A percentile compares a stretch with the other conserved stretches of the same genome.
phyloP scores from a whole-genome alignment of 2,329 filamentous ascomycete species.

The Alternaria incomplexa region DNA sequence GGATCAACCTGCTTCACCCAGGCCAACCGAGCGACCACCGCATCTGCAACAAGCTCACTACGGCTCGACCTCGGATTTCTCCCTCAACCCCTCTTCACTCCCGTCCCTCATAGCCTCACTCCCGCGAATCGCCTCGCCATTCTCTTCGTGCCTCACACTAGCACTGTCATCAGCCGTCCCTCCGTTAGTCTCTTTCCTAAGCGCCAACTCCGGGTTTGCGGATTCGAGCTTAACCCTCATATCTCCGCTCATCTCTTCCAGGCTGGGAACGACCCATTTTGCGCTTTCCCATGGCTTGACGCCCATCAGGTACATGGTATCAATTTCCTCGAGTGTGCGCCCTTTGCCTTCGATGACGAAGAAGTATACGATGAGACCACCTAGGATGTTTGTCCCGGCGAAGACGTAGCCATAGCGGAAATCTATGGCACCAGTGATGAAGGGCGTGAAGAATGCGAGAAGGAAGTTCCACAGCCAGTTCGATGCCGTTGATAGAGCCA shows the following conservation, averaged over 20 bases:
- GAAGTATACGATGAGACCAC: conserved; percentile 72
- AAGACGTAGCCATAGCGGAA: conserved; percentile 79
- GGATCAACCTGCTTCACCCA: conserved; percentile 2
- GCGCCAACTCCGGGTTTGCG: conserved; percentile 26
- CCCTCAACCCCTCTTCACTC: conserved; percentile 7
- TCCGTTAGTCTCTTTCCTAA: conserved; percentile 10
- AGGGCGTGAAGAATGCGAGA: conserved; percentile 74
- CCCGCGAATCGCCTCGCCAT: not conserved
- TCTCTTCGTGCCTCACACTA: conserved; percentile 1
- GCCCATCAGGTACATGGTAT: conserved; percentile 69
- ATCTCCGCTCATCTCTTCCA: conserved; percentile 35
- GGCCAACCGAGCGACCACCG: not conserved
- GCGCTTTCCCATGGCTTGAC: conserved; percentile 69
- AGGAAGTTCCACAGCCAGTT: conserved; percentile 54
- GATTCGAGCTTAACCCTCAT: conserved; percentile 29
- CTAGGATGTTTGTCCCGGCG: conserved; percentile 70
- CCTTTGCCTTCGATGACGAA: conserved; percentile 78
- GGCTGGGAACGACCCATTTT: conserved; percentile 52
- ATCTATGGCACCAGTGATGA: conserved; percentile 73
- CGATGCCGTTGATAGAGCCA: conserved; percentile 51
- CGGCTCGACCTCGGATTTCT: conserved; percentile 9
- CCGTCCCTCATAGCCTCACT: conserved; percentile 2
- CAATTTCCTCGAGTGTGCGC: conserved; percentile 77
- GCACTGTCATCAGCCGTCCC: not conserved
- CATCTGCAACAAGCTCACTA: not conserved